Evolutionary conservation across 2,329 filamentous ascomycete genomes (phyloP).

Genomic region (Colletotrichum noveboracense): DNA sequence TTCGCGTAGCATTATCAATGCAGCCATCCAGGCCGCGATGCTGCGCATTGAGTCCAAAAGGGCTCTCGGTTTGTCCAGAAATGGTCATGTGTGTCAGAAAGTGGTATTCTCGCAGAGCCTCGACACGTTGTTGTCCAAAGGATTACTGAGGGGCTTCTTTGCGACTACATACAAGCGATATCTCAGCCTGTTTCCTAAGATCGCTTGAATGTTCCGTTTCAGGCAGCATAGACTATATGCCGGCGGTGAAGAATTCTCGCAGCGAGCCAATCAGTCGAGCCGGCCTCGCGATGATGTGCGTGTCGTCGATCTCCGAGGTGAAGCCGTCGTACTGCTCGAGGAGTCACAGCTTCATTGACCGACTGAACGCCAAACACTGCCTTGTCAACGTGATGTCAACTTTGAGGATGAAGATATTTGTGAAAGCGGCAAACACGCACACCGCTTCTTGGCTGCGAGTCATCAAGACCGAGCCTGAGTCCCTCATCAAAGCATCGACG

Average conservation of each 20-base stretch:
- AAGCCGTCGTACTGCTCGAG: not conserved
- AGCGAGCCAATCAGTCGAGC: not conserved
- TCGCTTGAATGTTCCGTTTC: not conserved
- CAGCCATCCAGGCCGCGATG: conserved; percentile 10
- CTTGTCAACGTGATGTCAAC: not conserved
- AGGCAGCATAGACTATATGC: not conserved
- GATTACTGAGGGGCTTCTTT: not conserved
- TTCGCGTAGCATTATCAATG: conserved; percentile 6
- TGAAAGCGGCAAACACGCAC: not conserved
- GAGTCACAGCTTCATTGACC: not conserved
- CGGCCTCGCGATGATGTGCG: not conserved
- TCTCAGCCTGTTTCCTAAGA: not conserved
- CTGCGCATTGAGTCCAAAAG: not conserved
- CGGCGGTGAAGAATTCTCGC: not conserved
- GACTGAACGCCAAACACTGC: not conserved
- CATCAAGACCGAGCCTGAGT: not conserved
- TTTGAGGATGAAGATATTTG: no score
- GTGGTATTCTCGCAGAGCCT: not conserved
- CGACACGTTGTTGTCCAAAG: not conserved
- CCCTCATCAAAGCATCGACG: not conserved
- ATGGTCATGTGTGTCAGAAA: not conserved
- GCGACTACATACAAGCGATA: not conserved
- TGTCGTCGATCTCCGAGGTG: conserved; percentile 9
- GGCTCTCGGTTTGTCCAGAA: not conserved
- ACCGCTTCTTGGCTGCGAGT: not conserved